phyloP scores from a whole-genome alignment of 768 basidiomycete genomes.

The Asterophora parasitica region DNA sequence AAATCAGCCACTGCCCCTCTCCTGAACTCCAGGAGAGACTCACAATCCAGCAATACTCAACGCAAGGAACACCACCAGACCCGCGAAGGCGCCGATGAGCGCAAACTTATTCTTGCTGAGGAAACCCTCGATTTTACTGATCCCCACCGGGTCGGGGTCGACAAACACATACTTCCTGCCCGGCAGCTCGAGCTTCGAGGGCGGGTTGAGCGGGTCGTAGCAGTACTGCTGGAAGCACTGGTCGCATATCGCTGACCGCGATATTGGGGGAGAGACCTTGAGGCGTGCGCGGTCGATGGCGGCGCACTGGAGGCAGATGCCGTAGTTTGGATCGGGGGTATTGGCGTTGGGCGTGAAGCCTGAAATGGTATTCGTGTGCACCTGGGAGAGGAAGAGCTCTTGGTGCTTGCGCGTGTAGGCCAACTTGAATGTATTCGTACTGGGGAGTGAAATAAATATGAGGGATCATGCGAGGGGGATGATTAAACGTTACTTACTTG shows the following conservation, averaged over 20 bases:
- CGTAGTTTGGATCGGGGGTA: slow-evolving; percentile 54
- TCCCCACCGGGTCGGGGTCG: slow-evolving; percentile 53
- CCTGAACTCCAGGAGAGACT: slow-evolving; percentile 19
- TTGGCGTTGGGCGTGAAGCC: slow-evolving; percentile 62
- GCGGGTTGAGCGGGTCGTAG: slow-evolving; percentile 42
- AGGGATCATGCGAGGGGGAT: not conserved
- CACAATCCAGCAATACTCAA: slow-evolving; percentile 34
- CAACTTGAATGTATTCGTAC: slow-evolving; percentile 56
- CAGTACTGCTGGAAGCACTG: slow-evolving; percentile 54
- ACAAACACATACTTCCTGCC: slow-evolving; percentile 40
- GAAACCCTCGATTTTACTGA: slow-evolving; percentile 37
- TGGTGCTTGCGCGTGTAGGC: slow-evolving; percentile 53
- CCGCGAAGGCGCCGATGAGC: slow-evolving; percentile 45
- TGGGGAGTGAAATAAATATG: slow-evolving; percentile 20
- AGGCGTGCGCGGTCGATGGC: slow-evolving; percentile 48
- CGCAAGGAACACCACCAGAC: slow-evolving; percentile 36
- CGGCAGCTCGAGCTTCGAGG: slow-evolving; percentile 39
- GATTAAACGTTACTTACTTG: slow-evolving; percentile 45
- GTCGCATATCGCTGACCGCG: slow-evolving; percentile 37
- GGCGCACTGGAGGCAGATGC: slow-evolving; percentile 67
- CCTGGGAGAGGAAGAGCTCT: slow-evolving; percentile 57
- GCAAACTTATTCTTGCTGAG: slow-evolving; percentile 39
- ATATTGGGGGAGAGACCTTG: slow-evolving; percentile 28
- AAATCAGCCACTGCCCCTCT: not conserved
- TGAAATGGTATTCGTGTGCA: slow-evolving; percentile 45